A percentile compares a stretch with the other conserved stretches of the same genome.
Conservation (phyloP, 495 filamentous ascomycete genomes). For the Aspergillus olivimuriae region DNA sequence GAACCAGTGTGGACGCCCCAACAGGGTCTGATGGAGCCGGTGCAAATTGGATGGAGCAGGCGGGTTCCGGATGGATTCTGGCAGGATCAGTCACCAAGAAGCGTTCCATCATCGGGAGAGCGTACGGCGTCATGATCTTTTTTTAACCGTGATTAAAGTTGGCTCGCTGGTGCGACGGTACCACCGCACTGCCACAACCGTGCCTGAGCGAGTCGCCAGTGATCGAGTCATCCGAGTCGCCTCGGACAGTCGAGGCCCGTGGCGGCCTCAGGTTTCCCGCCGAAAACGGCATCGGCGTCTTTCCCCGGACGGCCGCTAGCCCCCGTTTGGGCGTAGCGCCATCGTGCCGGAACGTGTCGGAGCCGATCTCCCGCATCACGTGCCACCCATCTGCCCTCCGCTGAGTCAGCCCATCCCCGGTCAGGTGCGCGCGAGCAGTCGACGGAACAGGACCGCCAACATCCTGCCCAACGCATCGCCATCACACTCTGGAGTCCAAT, state of each 20-base stretch:
- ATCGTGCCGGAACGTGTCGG: slow-evolving; percentile 4
- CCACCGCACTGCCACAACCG: no score
- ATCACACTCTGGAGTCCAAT: neutral
- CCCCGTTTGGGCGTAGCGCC: neutral
- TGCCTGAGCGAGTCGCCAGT: no score
- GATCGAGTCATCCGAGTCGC: no score
- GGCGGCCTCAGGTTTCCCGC: neutral
- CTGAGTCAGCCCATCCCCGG: neutral
- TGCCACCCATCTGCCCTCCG: neutral
- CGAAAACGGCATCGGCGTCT: neutral
- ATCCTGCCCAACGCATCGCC: neutral
- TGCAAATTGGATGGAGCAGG: no score
- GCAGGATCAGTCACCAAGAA: no score
- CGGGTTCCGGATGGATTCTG: no score
- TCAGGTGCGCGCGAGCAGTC: neutral
- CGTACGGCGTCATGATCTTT: no score
- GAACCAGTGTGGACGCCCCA: no score
- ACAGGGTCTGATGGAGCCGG: no score
- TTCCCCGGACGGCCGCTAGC: neutral
- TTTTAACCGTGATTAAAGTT: no score
- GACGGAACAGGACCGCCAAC: neutral
- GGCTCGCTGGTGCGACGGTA: no score
- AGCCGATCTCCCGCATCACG: slow-evolving; percentile 8
- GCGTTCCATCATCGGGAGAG: no score
- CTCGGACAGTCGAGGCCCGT: neutral